Evolutionary conservation across 106 monocot species (phyloP).

Genomic region (Platanthera zijinensis): DNA sequence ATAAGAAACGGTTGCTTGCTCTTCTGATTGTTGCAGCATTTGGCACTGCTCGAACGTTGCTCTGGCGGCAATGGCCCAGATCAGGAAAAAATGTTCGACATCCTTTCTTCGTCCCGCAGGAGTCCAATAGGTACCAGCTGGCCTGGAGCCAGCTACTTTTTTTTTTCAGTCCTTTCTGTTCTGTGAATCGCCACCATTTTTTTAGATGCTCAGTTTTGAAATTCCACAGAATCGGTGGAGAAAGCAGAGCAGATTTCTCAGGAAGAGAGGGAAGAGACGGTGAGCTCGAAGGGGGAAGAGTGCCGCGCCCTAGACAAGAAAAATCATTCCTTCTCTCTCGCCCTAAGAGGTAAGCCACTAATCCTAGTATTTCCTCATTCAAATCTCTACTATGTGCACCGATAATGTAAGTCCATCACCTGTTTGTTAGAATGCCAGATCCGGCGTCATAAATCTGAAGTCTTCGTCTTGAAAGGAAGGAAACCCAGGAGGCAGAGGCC

Average conservation of each 20-base stretch:
- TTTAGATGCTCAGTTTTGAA: neutral
- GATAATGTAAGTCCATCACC: neutral
- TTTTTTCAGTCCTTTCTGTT: neutral
- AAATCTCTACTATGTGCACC: neutral
- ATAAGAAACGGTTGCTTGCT: neutral
- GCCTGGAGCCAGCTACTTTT: neutral
- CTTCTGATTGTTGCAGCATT: constrained; percentile 15
- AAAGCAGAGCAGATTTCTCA: neutral
- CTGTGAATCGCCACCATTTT: neutral
- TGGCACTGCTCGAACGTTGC: constrained; percentile 16
- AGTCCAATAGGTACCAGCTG: neutral
- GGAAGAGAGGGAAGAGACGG: neutral
- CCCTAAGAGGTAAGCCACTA: constrained; percentile 21
- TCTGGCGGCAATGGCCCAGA: constrained; percentile 15
- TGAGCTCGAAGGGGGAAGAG: neutral
- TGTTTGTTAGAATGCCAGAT: constrained; percentile 48
- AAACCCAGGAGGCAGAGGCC: constrained; percentile 27
- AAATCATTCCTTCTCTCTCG: constrained; percentile 19
- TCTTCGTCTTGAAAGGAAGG: constrained; percentile 7
- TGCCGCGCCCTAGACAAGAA: constrained; percentile 12
- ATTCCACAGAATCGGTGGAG: neutral
- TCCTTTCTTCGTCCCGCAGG: constrained; percentile 2
- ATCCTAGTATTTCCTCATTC: neutral
- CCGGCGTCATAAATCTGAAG: constrained; percentile 34
- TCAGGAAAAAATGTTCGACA: constrained; percentile 10